Percentiles rank a stretch among this genome's conserved stretches.
Evolutionary conservation across 2,329 filamentous ascomycete species (phyloP).

Genomic region (Coccinonectria pachysandricola): DNA sequence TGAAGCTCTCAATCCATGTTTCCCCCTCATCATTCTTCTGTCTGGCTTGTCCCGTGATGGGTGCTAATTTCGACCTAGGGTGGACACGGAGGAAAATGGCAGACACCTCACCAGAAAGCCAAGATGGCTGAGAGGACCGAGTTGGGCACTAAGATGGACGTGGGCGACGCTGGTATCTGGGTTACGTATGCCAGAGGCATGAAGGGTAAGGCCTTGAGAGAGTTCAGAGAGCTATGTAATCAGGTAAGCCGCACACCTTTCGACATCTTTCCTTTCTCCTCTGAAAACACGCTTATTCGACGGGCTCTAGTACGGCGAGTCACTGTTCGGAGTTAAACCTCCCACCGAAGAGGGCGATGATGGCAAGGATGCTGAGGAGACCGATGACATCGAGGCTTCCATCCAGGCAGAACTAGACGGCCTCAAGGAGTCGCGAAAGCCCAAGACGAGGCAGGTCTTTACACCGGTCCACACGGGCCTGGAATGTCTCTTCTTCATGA

Average conservation of each 20-base stretch:
- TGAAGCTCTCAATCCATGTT: too few species aligned
- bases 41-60: too few species aligned
- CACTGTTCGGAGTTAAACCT: conserved; percentile 42
- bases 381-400: conserved; percentile 60
- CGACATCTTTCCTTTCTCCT: too few species aligned
- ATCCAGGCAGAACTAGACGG: conserved; percentile 62
- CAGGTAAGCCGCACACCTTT: conserved; percentile 36
- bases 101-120: conserved; percentile 47
- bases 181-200: conserved; percentile 65
- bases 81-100: conserved; percentile 48
- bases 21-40: too few species aligned
- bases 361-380: conserved; percentile 27
- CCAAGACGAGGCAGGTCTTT: conserved; percentile 37
- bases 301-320: conserved; percentile 59
- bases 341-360: conserved; percentile 22
- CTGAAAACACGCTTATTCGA: too few species aligned
- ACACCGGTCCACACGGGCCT: conserved; percentile 43
- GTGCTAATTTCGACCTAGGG: too few species aligned
- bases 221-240: conserved; percentile 56
- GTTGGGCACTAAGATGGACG: conserved; percentile 41
- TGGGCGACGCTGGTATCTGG: conserved; percentile 67
- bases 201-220: conserved; percentile 57
- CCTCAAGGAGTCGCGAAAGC: conserved; percentile 38
- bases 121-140: conserved; percentile 34
- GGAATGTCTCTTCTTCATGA: conserved; percentile 56